Evolutionary conservation across 805 yeast genomes (phyloP).

Genomic region (Yarrowia sp.): DNA sequence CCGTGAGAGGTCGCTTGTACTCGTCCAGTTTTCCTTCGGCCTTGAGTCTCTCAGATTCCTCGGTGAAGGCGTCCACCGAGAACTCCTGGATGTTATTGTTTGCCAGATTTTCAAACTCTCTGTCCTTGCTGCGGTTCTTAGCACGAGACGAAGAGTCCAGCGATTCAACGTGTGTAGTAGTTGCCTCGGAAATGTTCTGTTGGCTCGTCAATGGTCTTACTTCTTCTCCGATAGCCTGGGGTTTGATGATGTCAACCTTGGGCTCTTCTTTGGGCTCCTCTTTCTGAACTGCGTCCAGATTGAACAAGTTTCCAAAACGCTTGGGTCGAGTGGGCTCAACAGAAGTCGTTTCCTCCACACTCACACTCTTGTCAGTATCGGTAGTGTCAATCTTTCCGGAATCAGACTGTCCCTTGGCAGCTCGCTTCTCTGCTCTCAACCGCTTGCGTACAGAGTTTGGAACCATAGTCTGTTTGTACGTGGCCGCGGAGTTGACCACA

Average conservation of each 20-base stretch:
- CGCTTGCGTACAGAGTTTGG: constrained; percentile 23
- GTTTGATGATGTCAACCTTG: constrained; percentile 14
- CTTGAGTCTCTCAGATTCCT: constrained; percentile 48
- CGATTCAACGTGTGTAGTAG: no score
- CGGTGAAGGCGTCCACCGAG: constrained; percentile 53
- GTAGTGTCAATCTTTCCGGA: not conserved
- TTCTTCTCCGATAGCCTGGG: constrained; percentile 14
- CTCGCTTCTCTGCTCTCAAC: constrained; percentile 21
- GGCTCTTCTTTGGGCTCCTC: not conserved
- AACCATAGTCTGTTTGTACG: constrained; percentile 26
- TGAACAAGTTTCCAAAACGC: constrained; percentile 27
- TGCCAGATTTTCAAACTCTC: constrained; percentile 40
- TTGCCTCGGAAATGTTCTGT: no score
- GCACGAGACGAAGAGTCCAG: not conserved
- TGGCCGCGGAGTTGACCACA: not conserved
- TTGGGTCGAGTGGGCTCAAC: not conserved
- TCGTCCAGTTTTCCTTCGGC: constrained; percentile 50
- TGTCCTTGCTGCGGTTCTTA: constrained; percentile 19
- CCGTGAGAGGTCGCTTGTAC: constrained; percentile 46
- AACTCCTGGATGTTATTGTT: constrained; percentile 49
- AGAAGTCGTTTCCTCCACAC: no score
- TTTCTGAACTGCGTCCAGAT: not conserved
- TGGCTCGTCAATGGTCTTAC: not conserved
- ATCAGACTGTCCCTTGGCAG: not conserved
- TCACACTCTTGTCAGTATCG: not conserved